Base-by-base conservation (phyloP, 345 rosid genomes). In the Hibiscus mutabilis region DNA sequence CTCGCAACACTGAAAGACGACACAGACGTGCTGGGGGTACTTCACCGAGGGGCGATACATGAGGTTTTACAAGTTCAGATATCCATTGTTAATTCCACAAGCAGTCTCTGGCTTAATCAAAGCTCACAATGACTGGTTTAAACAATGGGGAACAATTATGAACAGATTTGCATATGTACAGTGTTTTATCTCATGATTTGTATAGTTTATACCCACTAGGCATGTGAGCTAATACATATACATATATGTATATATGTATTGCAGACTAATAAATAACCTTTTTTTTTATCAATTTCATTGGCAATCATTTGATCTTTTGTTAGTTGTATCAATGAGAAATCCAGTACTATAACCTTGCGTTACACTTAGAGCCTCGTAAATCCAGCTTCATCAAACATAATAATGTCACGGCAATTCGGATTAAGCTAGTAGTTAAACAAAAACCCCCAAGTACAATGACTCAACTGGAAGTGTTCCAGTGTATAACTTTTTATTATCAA, bases 41-140 rank as follows among this genome's bases (percentile, higher is more conserved):
- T 93, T 59, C 73, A 65, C 12, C 86, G 90, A 16, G 91, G 93
- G 66, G 90, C 89, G 60, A 77, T 89, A 79, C 86, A 86, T 14
- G 91, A 89, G 79, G 86, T 93, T 56, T 70, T 89, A 21, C 85
- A 86, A 1, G 82, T 93, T 68, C 87, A 85, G 77, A 81, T 89
- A 74, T 84, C 84, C 14, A 62, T 76, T 3, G 65, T 79, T 19
- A 77, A 73, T 75, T 72, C 78, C 33, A 67, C 73, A 18, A 19
- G 68, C 53, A 64, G 79, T 3, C 80, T 83, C 47, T 85, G 83
- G 82, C 62, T 74, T 72, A 56, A 31, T 58, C 82, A 66, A 55
- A 73, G 68, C 73, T 8, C 75, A 21, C 52, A 21, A 2, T 19
- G 51, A 37, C n/a, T 64, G 4, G n/a, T 25, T 40, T 42, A 40